These are phyloP conservation scores for Lepidium aucheri DNA, from an alignment of 345 rosid genomes.

Conservation along the genomic window DNA sequence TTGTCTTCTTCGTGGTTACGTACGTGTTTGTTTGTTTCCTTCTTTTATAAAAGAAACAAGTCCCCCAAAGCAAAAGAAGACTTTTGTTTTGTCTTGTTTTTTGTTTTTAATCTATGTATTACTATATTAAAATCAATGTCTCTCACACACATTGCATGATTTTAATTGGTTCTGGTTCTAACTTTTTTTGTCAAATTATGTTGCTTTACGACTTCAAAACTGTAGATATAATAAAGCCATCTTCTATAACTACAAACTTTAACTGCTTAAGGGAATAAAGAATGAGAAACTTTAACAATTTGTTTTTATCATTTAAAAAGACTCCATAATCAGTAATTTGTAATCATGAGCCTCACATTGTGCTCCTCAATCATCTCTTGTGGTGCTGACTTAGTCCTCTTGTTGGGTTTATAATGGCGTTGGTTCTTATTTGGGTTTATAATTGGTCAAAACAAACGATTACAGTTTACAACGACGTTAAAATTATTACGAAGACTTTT, in stretches of 20 bases:
- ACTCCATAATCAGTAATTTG: background rate
- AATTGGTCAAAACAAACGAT: background rate
- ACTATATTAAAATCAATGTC: background rate
- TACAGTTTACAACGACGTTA: background rate
- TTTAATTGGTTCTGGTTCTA: background rate
- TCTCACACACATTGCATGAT: constrained; percentile 21
- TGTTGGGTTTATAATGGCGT: too few relatives aligned
- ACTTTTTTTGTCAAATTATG: background rate
- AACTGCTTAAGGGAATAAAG: background rate
- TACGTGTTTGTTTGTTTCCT: background rate
- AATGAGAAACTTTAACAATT: background rate
- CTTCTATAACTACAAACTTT: background rate
- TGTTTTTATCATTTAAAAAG: background rate
- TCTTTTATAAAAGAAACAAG: background rate
- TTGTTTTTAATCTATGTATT: background rate
- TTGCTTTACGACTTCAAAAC: background rate
- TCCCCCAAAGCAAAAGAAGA: background rate
- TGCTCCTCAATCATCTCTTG: background rate
- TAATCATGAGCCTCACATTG: background rate
- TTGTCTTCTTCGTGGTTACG: constrained; percentile 4
- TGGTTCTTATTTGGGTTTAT: too few relatives aligned
- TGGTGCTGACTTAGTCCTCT: too few relatives aligned
- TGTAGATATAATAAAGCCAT: constrained; percentile 1
- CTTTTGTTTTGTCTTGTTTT: background rate
- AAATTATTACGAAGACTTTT: background rate